These are phyloP conservation scores for Lodderomyces oxycetoniae DNA, from an alignment of 1,139 yeast species.

Conservation along the genomic window DNA sequence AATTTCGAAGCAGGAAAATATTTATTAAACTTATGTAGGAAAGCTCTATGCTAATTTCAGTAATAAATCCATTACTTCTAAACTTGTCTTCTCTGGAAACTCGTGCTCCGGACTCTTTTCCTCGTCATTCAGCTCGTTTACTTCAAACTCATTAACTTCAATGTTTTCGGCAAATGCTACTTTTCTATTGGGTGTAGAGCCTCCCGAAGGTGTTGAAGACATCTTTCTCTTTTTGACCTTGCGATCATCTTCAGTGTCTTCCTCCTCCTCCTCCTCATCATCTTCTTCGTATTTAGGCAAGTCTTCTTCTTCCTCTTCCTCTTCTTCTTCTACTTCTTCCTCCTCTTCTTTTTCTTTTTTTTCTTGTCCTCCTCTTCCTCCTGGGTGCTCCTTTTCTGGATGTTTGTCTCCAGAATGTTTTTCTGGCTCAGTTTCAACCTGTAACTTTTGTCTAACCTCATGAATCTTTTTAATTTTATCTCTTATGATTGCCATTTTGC, in stretches of 20 bases:
- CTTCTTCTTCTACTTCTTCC: slow-evolving; percentile 19
- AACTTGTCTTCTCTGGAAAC: slow-evolving; percentile 3
- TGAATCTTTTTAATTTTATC: slow-evolving; percentile 32
- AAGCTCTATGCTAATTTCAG: slow-evolving; percentile 26
- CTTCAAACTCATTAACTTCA: slow-evolving; percentile 41
- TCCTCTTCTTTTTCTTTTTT: slow-evolving; percentile 35
- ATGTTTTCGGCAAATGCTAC: slow-evolving; percentile 46
- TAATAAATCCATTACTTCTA: slow-evolving; percentile 28
- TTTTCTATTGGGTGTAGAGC: slow-evolving; percentile 31
- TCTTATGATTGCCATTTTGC: slow-evolving; percentile 38
- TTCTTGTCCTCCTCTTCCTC: background rate
- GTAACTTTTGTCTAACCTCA: slow-evolving; percentile 43
- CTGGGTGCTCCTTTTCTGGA: background rate
- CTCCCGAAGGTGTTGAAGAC: slow-evolving; percentile 23
- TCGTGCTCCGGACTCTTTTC: slow-evolving; percentile 32
- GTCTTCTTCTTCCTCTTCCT: slow-evolving; percentile 13
- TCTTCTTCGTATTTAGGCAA: slow-evolving; percentile 22
- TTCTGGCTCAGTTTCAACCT: slow-evolving; percentile 30
- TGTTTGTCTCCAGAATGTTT: slow-evolving; percentile 15
- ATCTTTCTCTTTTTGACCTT: slow-evolving; percentile 18
- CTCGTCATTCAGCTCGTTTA: slow-evolving; percentile 2
- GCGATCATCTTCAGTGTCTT: slow-evolving; percentile 22
- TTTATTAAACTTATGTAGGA: slow-evolving; percentile 4
- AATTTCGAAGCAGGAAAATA: slow-evolving; percentile 6
- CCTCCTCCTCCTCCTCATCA: slow-evolving; percentile 17